Conservation (phyloP, 768 basidiomycete species). For the Kwoniella botswanensis region DNA sequence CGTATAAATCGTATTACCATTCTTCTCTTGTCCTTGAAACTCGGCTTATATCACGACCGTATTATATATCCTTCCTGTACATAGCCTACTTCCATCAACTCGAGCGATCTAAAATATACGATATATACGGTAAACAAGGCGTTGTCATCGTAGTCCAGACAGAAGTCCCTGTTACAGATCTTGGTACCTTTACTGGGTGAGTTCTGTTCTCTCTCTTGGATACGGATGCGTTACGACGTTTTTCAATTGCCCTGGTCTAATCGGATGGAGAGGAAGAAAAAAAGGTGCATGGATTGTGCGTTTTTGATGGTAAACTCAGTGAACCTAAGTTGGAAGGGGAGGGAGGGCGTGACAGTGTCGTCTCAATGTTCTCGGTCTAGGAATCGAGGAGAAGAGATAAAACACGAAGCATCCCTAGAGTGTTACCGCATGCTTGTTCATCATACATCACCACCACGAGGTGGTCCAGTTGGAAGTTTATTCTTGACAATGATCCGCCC, state of each 20-base stretch:
- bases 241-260: not conserved
- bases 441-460: not conserved
- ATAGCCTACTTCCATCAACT: not conserved
- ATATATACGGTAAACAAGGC: not conserved
- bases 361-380: not conserved
- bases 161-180: not conserved
- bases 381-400: not conserved
- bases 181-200: not conserved
- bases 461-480: not conserved
- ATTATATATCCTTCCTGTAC: not conserved
- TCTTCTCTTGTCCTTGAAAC: not conserved
- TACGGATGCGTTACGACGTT: not conserved
- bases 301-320: not conserved
- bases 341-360: not conserved
- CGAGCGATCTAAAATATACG: not conserved
- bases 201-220: not conserved
- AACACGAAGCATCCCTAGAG: not conserved
- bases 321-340: not conserved
- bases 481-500: constrained; percentile 2
- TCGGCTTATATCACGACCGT: not conserved
- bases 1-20: not conserved
- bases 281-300: not conserved
- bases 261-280: not conserved
- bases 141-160: not conserved
- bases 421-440: not conserved